These are phyloP conservation scores for Pyrus pyrifolia DNA, from an alignment of 306 rosid genomes.

Conservation along the genomic window DNA sequence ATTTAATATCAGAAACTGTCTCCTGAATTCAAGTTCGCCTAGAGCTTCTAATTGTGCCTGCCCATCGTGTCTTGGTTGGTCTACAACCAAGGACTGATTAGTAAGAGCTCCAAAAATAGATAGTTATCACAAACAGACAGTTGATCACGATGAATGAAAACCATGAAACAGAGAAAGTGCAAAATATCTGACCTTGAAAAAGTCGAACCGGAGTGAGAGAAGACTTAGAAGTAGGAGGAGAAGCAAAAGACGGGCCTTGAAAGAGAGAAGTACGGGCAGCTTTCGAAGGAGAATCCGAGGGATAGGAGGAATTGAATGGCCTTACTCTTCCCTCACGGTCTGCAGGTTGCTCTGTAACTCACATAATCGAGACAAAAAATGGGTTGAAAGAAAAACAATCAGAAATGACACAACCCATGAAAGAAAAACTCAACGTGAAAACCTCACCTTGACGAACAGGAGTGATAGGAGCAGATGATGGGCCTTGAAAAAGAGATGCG, in stretches of 20 bases:
- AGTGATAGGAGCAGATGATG: neutral
- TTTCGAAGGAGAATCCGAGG: neutral
- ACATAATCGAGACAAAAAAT: neutral
- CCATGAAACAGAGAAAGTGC: neutral
- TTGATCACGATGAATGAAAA: neutral
- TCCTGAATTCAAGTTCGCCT: constrained; percentile 69
- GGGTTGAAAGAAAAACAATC: neutral
- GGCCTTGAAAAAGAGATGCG: neutral
- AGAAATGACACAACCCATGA: neutral
- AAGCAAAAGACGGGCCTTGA: constrained; percentile 1
- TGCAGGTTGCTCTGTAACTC: neutral
- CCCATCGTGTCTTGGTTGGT: constrained; percentile 2
- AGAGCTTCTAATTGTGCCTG: constrained; percentile 31
- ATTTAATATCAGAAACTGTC: constrained; percentile 51
- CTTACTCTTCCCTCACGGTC: neutral
- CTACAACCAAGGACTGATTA: neutral
- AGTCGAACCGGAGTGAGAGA: neutral
- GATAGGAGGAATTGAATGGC: neutral
- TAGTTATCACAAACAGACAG: neutral
- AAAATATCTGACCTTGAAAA: neutral
- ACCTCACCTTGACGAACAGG: neutral
- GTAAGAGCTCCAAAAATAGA: neutral
- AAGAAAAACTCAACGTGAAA: neutral
- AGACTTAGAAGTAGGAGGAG: neutral
- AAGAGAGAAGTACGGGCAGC: neutral